These are phyloP conservation scores for Epithemia pelagica DNA, from an alignment of 108 stramenopile species.

Conservation along the genomic window DNA sequence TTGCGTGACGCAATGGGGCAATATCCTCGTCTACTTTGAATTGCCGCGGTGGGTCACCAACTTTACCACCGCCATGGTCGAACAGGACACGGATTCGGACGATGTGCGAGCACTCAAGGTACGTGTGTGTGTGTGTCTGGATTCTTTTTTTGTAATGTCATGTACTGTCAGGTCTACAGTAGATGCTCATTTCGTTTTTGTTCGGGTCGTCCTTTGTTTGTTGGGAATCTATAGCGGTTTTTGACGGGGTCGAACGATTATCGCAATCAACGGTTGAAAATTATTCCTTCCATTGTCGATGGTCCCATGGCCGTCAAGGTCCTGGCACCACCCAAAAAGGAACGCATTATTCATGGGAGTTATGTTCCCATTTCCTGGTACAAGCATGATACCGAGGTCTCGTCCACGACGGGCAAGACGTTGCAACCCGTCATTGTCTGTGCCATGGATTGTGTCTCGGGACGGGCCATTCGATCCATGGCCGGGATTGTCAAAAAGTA, in stretches of 20 bases:
- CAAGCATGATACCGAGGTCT: slow-evolving; percentile 17
- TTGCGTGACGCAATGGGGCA: slow-evolving; percentile 45
- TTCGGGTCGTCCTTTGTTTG: neutral
- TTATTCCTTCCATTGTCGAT: slow-evolving; percentile 43
- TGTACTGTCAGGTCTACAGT: no score
- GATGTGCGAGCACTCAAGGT: slow-evolving; percentile 56
- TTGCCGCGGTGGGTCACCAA: slow-evolving; percentile 50
- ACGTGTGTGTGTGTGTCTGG: neutral
- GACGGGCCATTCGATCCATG: slow-evolving; percentile 33
- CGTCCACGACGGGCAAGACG: slow-evolving; percentile 12
- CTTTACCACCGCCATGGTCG: slow-evolving; percentile 27
- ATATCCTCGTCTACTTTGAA: slow-evolving; percentile 45
- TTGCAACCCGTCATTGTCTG: slow-evolving; percentile 26
- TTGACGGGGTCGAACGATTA: slow-evolving; percentile 39
- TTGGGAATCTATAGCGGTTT: slow-evolving; percentile 24
- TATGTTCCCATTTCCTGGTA: slow-evolving; percentile 25
- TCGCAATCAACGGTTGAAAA: slow-evolving; percentile 27
- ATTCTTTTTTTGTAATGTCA: neutral
- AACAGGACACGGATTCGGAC: slow-evolving; percentile 31
- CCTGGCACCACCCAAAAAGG: slow-evolving; percentile 34
- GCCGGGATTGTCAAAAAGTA: slow-evolving; percentile 39
- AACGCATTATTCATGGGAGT: slow-evolving; percentile 19
- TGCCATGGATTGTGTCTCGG: slow-evolving; percentile 40
- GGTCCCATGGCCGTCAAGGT: slow-evolving; percentile 40
- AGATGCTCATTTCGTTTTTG: no score